Percentiles rank a stretch among this genome's conserved stretches.
These are phyloP conservation scores for Sugiyamaella floridensis DNA, from an alignment of 805 yeast genomes.

Conservation along the genomic window DNA sequence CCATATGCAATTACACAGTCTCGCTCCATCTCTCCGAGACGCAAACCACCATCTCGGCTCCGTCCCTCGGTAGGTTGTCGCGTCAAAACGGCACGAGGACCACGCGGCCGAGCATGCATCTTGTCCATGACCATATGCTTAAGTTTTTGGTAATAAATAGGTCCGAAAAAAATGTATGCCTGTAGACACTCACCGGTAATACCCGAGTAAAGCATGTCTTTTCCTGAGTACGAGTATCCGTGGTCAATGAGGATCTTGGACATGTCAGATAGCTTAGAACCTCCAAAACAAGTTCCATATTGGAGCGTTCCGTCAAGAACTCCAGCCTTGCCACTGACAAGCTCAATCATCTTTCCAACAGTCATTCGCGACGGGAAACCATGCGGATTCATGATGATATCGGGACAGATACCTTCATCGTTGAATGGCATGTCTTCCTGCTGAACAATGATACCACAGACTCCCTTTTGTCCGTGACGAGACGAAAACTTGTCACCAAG, in stretches of 20 bases:
- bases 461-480: conserved; percentile 98
- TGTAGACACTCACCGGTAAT: conserved; percentile 95
- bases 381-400: conserved; percentile 97
- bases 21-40: conserved; percentile 99
- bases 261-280: conserved; percentile 95
- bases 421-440: conserved; percentile 96
- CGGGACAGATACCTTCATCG: conserved; percentile 88
- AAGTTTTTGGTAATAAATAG: conserved; percentile 94
- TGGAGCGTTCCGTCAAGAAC: conserved; percentile 85
- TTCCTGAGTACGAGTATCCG: conserved; percentile 92
- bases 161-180: conserved; percentile 97
- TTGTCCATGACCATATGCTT: conserved; percentile 98
- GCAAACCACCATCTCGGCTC: conserved; percentile 96
- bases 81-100: conserved; percentile 95
- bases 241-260: conserved; percentile 79
- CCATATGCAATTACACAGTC: conserved; percentile 99
- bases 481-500: conserved; percentile 96
- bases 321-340: conserved; percentile 96
- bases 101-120: conserved; percentile 99
- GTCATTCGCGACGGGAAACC: conserved; percentile 99
- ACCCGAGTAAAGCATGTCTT: conserved; percentile 96
- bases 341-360: conserved; percentile 96
- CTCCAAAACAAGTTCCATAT: conserved; percentile 98
- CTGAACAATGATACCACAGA: conserved; percentile 94
- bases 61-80: conserved; percentile 99